Evolutionary conservation across 1,139 yeast genomes (phyloP), one percentile per base, ranked within the genome.

Genomic region (Diutina rugosa): DNA sequence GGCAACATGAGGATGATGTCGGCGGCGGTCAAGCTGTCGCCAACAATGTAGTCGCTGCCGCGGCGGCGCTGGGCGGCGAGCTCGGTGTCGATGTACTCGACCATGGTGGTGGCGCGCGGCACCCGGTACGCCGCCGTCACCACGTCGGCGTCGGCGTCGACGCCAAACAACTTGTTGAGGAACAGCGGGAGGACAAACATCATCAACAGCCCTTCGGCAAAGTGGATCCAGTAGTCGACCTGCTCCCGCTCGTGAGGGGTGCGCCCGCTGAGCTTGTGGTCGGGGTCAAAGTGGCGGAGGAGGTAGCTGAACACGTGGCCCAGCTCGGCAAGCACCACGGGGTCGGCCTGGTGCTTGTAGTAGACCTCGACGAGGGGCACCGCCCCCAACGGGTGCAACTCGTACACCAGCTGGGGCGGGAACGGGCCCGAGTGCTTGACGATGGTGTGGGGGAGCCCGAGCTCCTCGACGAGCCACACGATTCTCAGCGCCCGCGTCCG

Each of bases 371-470:
- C 64, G 3, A 82, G 65, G 0, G 88, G 87, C 1, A 81, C 69
- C 62, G 80, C 80, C 0, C 86, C 87, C 32, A 78, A 64, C 6
- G 85, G 84, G 61, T 82, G 85, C 9, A 81, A 73, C 47, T 77
- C 72, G 58, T 72, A 74, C 48, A 82, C 67, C 46, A 29, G 18
- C 18, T 29, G 53, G 7, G 53, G 53, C 6, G 53, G 53, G 53
- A 49, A 49, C 45, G 10, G 21, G 8, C 18, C 53, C 26, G 10
- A 10, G 35, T 49, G 53, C 8, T 30, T 10, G 12, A 32, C 44
- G 26, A 30, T 14, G 6, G 32, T 12, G 16, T 49, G 32, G 10
- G 53, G 53, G 7, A 49, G 18, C n/a, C 44, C 53, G 16, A 49
- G 44, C 28, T 30, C 44, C 12, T 49, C n/a, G 5, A 49, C 12